Evolutionary conservation across 2,329 filamentous ascomycete species (phyloP).

Genomic region (Fusarium beomiforme): DNA sequence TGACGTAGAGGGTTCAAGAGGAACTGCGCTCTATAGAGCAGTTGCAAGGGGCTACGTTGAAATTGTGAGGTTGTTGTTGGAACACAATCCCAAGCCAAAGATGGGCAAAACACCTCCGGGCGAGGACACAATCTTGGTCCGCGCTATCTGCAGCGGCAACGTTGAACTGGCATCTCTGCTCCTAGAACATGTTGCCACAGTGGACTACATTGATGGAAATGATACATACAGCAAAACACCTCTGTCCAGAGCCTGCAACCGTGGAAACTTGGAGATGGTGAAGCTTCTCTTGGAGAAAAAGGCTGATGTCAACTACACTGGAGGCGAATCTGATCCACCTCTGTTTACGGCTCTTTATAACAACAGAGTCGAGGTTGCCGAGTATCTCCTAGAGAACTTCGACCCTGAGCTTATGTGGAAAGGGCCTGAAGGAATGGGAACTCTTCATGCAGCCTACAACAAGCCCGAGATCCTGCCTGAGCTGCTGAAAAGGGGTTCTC

Average conservation of each 20-base stretch:
- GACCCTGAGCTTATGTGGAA: not conserved
- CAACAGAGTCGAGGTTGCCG: accelerated
- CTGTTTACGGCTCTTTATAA: not conserved
- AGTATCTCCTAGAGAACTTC: not conserved
- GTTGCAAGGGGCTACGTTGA: not conserved
- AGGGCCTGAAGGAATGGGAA: not conserved
- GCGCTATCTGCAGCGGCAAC: not conserved
- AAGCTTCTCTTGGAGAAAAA: not conserved
- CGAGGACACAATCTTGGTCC: not conserved
- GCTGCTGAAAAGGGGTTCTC: not conserved
- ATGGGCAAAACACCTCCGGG: not conserved
- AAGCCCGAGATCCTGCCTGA: not conserved
- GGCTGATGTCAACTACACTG: not conserved
- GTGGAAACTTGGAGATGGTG: not conserved
- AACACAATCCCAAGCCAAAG: not conserved
- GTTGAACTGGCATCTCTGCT: not conserved
- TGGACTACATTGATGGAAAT: not conserved
- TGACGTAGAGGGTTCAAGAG: not conserved
- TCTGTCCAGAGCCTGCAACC: not conserved
- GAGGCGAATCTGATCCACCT: not conserved
- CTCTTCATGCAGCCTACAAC: not conserved
- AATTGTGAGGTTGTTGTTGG: not conserved
- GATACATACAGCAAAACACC: not conserved
- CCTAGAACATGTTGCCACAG: not conserved
- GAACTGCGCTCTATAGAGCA: not conserved